Base-by-base conservation (phyloP, 169 alveolate genomes). In the Cryptosporidium xiaoi region DNA sequence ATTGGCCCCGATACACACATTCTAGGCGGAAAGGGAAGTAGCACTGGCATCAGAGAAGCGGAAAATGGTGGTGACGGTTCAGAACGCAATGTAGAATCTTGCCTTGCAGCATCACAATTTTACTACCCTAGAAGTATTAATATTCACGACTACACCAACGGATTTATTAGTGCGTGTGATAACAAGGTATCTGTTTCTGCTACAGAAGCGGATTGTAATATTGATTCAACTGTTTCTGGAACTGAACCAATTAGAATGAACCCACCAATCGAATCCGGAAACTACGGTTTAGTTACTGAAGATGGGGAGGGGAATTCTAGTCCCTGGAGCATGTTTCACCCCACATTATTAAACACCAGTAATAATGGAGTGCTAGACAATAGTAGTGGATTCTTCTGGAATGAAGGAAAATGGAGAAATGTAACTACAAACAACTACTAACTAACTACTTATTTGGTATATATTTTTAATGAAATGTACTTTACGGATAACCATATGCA, bases 301-400 rank as follows among this genome's bases (percentile, higher is more conserved):
- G 10, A 40, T 8, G 13, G 48, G 0, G 71, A 60, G 18, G 16
- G n/a, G 0, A 3, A 46, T 4, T 18, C 40, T 29, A 77, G 48
- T 31, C 46, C 87, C 4, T 77, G 87, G 87, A 36, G 64, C 16
- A 12, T 77, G 33, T 77, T 77, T 44, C 87, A 77, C 36, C 87
- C 71, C 6, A 46, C 64, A 24, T 34, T 77, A 33, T 56, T 77
- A 58, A 66, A 53, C 18, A 12, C 87, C 13, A 50, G 50, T 44
- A 60, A 24, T 18, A 77, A 46, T 3, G 48, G 48, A 8, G 10
- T 40, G 10, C 0, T 40, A 40, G 71, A 77, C 27, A 62, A 62
- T 0, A 48, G 10, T 8, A 40, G 10, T 8, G 10, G 48, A 40
- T 40, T 40, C 48, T 77, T 60, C 18, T 77, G 87, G 71, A 77